Conservation (phyloP, 139 green algal genomes). For the Dunaliella sp. region DNA sequence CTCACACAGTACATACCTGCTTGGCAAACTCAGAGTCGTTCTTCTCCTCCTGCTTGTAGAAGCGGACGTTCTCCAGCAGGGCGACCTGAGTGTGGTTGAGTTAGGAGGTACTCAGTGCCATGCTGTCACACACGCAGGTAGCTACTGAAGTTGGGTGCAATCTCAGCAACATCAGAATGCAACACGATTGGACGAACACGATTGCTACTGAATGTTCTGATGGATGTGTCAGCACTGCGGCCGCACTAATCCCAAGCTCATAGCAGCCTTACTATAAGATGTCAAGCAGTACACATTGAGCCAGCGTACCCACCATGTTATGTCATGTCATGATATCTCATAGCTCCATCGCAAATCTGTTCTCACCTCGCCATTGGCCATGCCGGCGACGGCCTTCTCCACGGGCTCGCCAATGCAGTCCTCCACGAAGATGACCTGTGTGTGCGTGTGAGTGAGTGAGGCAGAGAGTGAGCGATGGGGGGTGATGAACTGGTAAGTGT, state of each 20-base stretch:
- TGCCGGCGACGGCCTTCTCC: constrained; percentile 54
- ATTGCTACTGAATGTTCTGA: too few species aligned
- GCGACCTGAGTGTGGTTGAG: constrained; percentile 60
- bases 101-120: not conserved
- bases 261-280: too few species aligned
- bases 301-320: too few species aligned
- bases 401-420: constrained; percentile 96
- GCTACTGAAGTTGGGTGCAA: not conserved
- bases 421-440: constrained; percentile 86
- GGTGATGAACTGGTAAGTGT: too few species aligned
- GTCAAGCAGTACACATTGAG: too few species aligned
- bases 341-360: too few species aligned
- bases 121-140: not conserved
- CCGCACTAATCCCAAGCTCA: too few species aligned
- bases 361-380: constrained; percentile 83
- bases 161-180: not conserved
- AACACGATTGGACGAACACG: not conserved
- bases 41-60: constrained; percentile 99
- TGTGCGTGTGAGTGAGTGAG: too few species aligned
- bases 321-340: too few species aligned
- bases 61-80: constrained; percentile 94
- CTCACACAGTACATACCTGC: constrained; percentile 81
- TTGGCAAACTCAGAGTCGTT: constrained; percentile 93
- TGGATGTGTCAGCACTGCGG: too few species aligned
- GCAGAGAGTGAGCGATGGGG: too few species aligned